Evolutionary conservation across 805 yeast genomes (phyloP).

Genomic region (Myxozyma mucilagina): DNA sequence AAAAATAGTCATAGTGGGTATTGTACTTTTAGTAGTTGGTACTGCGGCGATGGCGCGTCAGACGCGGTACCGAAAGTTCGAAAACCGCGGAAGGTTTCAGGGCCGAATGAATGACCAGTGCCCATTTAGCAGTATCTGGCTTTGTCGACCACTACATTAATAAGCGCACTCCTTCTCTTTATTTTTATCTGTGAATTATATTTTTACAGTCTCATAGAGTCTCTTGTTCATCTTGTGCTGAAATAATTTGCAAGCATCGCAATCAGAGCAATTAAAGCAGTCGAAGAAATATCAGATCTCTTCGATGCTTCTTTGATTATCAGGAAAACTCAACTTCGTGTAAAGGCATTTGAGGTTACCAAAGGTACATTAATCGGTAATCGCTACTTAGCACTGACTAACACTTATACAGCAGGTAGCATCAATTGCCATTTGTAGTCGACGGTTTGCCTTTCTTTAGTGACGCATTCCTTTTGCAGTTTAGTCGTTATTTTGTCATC

Average conservation of each 20-base stretch:
- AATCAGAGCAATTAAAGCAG: background rate
- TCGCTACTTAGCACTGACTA: background rate
- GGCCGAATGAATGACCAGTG: background rate
- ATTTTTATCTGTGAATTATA: background rate
- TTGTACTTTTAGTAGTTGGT: background rate
- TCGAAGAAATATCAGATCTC: background rate
- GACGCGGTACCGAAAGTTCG: slow-evolving; percentile 4
- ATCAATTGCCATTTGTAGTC: background rate
- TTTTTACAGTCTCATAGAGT: background rate
- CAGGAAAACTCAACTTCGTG: background rate
- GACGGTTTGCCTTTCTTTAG: slow-evolving; percentile 4
- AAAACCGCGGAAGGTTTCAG: slow-evolving; percentile 11
- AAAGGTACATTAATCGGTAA: background rate
- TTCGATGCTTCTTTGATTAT: slow-evolving; percentile 2
- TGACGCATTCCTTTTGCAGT: background rate
- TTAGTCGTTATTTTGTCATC: background rate
- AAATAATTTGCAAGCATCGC: background rate
- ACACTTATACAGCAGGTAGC: background rate
- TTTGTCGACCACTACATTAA: background rate
- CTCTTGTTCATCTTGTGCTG: background rate
- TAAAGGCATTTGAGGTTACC: slow-evolving; percentile 2
- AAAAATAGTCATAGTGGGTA: background rate
- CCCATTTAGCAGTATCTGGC: background rate
- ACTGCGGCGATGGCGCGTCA: background rate
- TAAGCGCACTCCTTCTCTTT: background rate